phyloP scores from a whole-genome alignment of 768 basidiomycete species.

The Agaricus sinodeliciosus region DNA sequence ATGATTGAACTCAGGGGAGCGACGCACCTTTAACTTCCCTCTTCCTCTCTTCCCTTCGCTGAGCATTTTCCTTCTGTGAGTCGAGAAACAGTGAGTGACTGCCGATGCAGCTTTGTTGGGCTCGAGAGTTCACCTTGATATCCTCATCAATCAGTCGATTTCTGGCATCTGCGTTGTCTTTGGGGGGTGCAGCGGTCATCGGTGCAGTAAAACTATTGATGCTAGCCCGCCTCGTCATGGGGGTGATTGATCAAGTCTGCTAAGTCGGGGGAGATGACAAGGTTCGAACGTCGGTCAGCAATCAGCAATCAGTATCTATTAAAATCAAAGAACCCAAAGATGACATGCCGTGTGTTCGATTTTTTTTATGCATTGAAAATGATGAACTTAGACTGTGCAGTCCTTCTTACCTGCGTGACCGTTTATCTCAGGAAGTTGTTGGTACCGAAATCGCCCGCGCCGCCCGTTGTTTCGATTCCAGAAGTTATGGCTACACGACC shows the following conservation, averaged over 20 bases:
- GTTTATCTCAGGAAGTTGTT: too few species aligned
- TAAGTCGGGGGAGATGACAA: neutral
- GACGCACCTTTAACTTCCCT: slow-evolving; percentile 45
- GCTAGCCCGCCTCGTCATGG: slow-evolving; percentile 3
- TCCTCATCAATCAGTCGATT: slow-evolving; percentile 15
- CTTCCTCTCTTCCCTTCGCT: slow-evolving; percentile 20
- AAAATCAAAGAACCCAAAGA: slow-evolving; percentile 1
- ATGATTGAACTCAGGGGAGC: neutral
- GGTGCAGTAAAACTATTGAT: slow-evolving; percentile 6
- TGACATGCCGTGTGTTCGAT: neutral
- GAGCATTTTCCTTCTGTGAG: slow-evolving; percentile 12
- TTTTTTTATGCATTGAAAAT: too few species aligned
- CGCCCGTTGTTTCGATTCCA: neutral
- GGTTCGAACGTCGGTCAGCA: neutral
- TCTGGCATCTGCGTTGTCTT: slow-evolving; percentile 2
- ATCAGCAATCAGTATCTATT: neutral
- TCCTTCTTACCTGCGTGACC: too few species aligned
- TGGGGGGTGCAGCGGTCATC: slow-evolving; percentile 2
- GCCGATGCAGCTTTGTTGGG: neutral
- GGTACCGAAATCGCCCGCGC: too few species aligned
- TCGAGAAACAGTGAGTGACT: neutral
- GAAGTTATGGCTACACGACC: too few species aligned
- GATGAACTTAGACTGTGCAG: too few species aligned
- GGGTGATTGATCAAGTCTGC: neutral
- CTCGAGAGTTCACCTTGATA: slow-evolving; percentile 7